Conservation (phyloP, 1,284 basidiomycete species). For the Moesziomyces sp. region DNA sequence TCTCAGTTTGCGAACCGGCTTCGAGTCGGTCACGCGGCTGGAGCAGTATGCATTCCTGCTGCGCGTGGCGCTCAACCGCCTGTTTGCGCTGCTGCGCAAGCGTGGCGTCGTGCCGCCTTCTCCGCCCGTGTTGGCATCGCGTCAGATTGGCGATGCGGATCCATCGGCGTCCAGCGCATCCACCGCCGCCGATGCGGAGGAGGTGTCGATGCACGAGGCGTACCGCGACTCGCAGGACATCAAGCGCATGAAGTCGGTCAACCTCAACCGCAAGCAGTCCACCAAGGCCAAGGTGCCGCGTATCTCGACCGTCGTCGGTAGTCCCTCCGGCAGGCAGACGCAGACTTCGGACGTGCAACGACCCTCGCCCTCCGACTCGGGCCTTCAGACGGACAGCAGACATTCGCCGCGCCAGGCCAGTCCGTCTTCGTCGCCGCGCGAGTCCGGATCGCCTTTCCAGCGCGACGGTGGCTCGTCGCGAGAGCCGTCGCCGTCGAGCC, state of each 20-base stretch:
- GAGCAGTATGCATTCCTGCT: conserved; percentile 98
- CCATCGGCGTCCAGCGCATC: conserved; percentile 11
- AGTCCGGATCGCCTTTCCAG: conserved; percentile 34
- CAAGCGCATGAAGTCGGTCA: conserved; percentile 87
- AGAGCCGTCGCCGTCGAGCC: conserved; percentile 31
- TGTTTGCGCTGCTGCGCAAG: conserved; percentile 90
- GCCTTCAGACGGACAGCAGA: conserved; percentile 24
- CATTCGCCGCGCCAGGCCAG: conserved; percentile 36
- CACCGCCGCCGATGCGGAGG: conserved; percentile 13
- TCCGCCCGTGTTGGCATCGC: conserved; percentile 68
- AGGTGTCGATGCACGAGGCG: conserved; percentile 69
- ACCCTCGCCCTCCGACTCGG: conserved; percentile 44
- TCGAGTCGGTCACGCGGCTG: conserved; percentile 89
- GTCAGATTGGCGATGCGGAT: conserved; percentile 15
- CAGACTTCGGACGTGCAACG: conserved; percentile 48
- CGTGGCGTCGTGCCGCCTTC: conserved; percentile 86
- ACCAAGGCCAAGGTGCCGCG: conserved; percentile 90
- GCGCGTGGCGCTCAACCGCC: conserved; percentile 90
- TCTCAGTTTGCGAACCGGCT: conserved; percentile 71
- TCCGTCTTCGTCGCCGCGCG: conserved; percentile 30
- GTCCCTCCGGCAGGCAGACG: conserved; percentile 76
- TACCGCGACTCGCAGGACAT: conserved; percentile 89
- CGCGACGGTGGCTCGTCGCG: conserved; percentile 31
- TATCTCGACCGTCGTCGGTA: conserved; percentile 93
- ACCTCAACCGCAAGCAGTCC: conserved; percentile 89